These are phyloP conservation scores for Neostapfia colusana DNA, from an alignment of 176 grass and related monocot species.

Conservation along the genomic window DNA sequence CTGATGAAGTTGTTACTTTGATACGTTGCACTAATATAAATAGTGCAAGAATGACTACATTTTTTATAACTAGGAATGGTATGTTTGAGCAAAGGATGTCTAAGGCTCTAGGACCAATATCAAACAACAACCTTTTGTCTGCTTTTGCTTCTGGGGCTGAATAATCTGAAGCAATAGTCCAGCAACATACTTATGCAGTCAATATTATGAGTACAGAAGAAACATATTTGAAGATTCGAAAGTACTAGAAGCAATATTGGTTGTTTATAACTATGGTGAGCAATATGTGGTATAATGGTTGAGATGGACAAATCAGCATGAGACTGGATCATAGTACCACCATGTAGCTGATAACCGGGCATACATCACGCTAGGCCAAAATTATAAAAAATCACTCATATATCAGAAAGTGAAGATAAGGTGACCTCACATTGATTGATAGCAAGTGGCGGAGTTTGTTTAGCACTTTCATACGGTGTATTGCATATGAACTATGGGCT, in stretches of 20 bases:
- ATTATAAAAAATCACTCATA: background rate
- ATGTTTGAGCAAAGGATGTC: background rate
- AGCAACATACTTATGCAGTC: background rate
- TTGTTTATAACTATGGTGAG: background rate
- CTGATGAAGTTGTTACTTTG: background rate
- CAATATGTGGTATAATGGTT: background rate
- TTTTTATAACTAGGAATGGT: background rate
- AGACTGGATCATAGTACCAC: background rate
- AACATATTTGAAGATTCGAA: background rate
- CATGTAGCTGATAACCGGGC: background rate
- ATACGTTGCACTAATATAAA: slow-evolving; percentile 1
- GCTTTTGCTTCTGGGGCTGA: background rate
- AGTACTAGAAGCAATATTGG: background rate
- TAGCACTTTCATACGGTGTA: slow-evolving; percentile 80
- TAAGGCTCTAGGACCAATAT: background rate
- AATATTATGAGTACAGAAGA: background rate
- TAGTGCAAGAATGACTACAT: slow-evolving; percentile 1
- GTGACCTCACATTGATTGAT: slow-evolving; percentile 54
- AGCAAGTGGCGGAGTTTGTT: slow-evolving; percentile 81
- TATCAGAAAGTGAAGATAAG: background rate
- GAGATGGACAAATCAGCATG: background rate
- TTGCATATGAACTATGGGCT: slow-evolving; percentile 65
- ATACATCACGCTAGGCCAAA: background rate
- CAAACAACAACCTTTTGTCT: background rate
- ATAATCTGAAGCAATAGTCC: slow-evolving; percentile 2